phyloP scores from a whole-genome alignment of 352 stramenopile genomes.

The Phytophthora lateralis region DNA sequence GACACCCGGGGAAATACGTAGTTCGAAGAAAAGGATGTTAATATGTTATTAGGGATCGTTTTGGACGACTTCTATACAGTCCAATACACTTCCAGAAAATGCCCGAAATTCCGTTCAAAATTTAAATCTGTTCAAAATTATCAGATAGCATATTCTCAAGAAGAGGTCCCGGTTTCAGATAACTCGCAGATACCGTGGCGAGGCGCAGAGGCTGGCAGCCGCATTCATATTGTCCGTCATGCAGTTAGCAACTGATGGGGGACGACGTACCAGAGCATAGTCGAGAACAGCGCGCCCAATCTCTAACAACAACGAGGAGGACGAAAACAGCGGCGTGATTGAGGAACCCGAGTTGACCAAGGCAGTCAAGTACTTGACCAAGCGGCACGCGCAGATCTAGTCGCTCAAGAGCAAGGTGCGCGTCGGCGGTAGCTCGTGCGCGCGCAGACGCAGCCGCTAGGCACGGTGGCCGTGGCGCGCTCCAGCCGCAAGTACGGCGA shows the following conservation, averaged over 20 bases:
- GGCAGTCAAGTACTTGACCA: background rate
- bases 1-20: no score
- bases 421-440: no score
- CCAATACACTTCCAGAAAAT: slow-evolving; percentile 1
- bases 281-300: background rate
- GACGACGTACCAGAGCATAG: background rate
- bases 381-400: background rate
- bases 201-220: background rate
- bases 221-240: no score
- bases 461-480: no score
- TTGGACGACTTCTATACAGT: slow-evolving; percentile 2
- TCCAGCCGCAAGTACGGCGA: no score
- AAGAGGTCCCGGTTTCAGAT: background rate
- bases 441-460: no score
- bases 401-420: background rate
- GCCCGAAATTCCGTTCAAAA: slow-evolving; percentile 1
- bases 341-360: slow-evolving; percentile 1
- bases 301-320: background rate
- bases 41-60: background rate
- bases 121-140: slow-evolving; percentile 1
- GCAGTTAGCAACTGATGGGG: background rate
- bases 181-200: background rate
- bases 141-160: background rate
- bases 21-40: no score
- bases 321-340: background rate